Evolutionary conservation across 495 filamentous ascomycete species (phyloP).

Genomic region (Penicillium mononematosum): DNA sequence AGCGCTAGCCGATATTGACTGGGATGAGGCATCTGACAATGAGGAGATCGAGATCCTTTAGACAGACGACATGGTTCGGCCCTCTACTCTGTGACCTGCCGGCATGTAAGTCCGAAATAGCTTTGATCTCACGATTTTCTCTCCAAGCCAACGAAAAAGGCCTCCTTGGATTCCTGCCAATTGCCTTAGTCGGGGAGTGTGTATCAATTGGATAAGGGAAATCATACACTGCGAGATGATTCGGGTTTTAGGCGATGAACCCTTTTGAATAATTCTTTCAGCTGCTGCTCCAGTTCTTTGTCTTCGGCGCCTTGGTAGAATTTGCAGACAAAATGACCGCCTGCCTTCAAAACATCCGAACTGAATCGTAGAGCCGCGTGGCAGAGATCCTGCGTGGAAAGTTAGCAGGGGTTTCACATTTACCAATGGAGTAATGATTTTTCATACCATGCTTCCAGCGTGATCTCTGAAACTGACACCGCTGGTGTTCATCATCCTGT

Average conservation of each 20-base stretch:
- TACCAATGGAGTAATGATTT: constrained; percentile 1
- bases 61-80: constrained; percentile 3
- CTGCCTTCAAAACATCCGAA: constrained; percentile 74
- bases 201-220: neutral
- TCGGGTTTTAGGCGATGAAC: constrained; percentile 88
- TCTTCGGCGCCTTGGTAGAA: constrained; percentile 93
- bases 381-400: constrained; percentile 71
- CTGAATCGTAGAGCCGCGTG: constrained; percentile 77
- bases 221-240: constrained; percentile 76
- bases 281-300: constrained; percentile 65
- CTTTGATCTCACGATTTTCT: constrained; percentile 37
- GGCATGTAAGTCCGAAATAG: neutral
- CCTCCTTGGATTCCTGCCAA: constrained; percentile 81
- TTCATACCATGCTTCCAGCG: constrained; percentile 87
- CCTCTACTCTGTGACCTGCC: neutral
- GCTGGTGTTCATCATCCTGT: constrained; percentile 99
- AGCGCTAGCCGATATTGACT: constrained; percentile 58
- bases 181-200: constrained; percentile 10
- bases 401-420: constrained; percentile 61
- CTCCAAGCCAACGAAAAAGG: constrained; percentile 76
- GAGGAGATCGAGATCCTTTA: constrained; percentile 40
- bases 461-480: constrained; percentile 85
- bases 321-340: constrained; percentile 93
- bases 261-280: constrained; percentile 71
- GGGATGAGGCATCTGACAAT: constrained; percentile 57